Evolutionary conservation across 129 eudicot species (phyloP).

Genomic region (Chrysanthemum seticuspe): DNA sequence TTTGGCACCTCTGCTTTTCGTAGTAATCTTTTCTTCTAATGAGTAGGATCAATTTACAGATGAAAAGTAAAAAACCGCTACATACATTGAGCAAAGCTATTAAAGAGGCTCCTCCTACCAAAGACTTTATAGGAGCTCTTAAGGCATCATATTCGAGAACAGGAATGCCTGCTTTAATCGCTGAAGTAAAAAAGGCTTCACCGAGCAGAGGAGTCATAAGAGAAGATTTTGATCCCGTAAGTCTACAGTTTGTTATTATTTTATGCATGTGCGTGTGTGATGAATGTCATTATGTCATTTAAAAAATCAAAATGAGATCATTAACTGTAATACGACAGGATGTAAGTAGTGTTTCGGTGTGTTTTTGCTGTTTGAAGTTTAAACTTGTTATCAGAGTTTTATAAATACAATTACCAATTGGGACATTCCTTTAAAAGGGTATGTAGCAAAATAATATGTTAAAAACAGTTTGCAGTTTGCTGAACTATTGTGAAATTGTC

Average conservation of each 20-base stretch:
- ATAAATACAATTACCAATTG: not conserved
- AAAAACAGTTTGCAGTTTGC: not conserved
- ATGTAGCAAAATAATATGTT: not conserved
- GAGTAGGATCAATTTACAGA: conserved; percentile 36
- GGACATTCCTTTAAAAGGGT: not conserved
- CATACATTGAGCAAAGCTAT: conserved; percentile 43
- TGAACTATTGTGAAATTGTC: not conserved
- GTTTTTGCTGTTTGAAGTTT: not conserved
- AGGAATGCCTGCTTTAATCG: conserved; percentile 85
- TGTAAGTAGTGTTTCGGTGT: not conserved
- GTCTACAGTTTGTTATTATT: conserved; percentile 4
- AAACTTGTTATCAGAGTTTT: not conserved
- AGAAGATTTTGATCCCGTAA: conserved; percentile 95
- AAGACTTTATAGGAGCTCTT: conserved; percentile 84
- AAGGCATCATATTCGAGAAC: conserved; percentile 62
- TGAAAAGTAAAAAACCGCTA: conserved; percentile 68
- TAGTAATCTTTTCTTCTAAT: not conserved
- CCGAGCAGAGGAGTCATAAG: conserved; percentile 92
- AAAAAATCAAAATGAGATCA: not conserved
- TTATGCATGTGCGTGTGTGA: not conserved
- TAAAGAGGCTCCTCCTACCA: conserved; percentile 54
- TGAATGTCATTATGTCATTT: not conserved
- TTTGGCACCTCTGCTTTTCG: not conserved
- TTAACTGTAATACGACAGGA: not conserved
- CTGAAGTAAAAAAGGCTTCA: conserved; percentile 98